A percentile compares a stretch with the other conserved stretches of the same genome.
Evolutionary conservation across 345 rosid genomes (phyloP).

Genomic region (Eucalyptus brandiana): DNA sequence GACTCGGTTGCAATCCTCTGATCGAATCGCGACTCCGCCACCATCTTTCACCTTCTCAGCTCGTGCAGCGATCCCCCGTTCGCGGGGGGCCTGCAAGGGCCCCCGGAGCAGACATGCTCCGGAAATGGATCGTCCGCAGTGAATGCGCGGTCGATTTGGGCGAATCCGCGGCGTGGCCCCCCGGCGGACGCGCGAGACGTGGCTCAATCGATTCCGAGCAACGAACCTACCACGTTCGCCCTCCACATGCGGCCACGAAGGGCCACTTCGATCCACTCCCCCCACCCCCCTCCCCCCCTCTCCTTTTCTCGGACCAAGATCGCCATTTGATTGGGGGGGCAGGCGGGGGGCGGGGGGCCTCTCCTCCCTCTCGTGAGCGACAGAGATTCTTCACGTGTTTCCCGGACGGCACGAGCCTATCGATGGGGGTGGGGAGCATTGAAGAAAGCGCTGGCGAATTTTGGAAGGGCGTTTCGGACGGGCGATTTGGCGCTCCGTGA

Average conservation of each 20-base stretch:
- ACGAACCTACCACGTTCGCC: not conserved
- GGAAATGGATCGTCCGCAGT: not conserved
- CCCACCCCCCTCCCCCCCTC: not conserved
- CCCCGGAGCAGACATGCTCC: not conserved
- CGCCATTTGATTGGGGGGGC: not conserved
- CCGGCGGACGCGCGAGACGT: not conserved
- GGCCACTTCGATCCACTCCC: not conserved
- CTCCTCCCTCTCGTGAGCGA: not conserved
- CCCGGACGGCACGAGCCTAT: not conserved
- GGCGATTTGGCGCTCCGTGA: not conserved
- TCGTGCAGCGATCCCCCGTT: too few relatives aligned
- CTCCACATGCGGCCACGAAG: not conserved
- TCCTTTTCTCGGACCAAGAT: not conserved
- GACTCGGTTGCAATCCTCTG: not conserved
- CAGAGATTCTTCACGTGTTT: not conserved
- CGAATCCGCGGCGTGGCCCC: not conserved
- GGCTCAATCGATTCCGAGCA: not conserved
- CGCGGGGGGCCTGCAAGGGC: too few relatives aligned
- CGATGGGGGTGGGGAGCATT: not conserved
- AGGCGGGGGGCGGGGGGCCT: too few relatives aligned
- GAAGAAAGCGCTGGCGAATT: not conserved
- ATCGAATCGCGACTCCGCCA: too few relatives aligned
- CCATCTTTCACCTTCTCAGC: too few relatives aligned
- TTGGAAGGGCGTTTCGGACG: not conserved
- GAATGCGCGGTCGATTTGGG: not conserved